These are phyloP conservation scores for Pseudogymnoascus sp. DNA, from an alignment of 2,329 filamentous ascomycete species.

Conservation along the genomic window DNA sequence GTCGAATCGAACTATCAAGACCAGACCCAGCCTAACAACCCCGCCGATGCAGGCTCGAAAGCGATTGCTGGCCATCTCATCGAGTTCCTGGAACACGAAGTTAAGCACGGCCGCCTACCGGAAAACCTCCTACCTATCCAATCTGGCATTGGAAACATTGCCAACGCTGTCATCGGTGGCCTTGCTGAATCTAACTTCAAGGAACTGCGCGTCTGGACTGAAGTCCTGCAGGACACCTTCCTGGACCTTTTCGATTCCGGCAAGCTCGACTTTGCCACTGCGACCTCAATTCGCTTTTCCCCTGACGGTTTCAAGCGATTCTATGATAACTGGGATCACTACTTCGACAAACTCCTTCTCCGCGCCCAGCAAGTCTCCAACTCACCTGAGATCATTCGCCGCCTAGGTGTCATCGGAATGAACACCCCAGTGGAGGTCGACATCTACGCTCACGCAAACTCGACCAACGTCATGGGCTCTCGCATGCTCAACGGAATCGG, in stretches of 20 bases:
- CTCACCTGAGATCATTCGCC: conserved; percentile 82
- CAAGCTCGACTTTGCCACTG: conserved; percentile 81
- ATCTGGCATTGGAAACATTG: conserved; percentile 87
- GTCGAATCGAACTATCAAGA: conserved; percentile 82
- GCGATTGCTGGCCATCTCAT: conserved; percentile 75
- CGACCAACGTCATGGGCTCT: conserved; percentile 79
- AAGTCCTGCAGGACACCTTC: conserved; percentile 89
- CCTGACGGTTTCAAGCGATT: conserved; percentile 87
- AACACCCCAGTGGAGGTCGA: conserved; percentile 93
- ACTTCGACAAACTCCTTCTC: conserved; percentile 75
- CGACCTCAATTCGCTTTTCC: conserved; percentile 84
- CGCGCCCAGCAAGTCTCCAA: conserved; percentile 86
- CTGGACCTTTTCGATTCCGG: conserved; percentile 87
- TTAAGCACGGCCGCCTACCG: conserved; percentile 69
- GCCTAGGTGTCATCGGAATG: conserved; percentile 86
- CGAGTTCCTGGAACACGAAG: conserved; percentile 81
- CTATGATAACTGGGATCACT: conserved; percentile 77
- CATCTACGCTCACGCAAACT: conserved; percentile 91
- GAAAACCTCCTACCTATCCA: conserved; percentile 72
- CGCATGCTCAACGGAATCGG: conserved; percentile 84
- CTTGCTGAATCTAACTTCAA: conserved; percentile 75
- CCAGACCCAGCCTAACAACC: conserved; percentile 65
- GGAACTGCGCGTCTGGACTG: conserved; percentile 88
- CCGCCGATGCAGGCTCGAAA: conserved; percentile 65
- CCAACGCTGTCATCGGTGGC: conserved; percentile 83